Percentiles rank a stretch among this genome's conserved stretches.
phyloP scores from a whole-genome alignment of 345 rosid species.

The Conringia planisiliqua region DNA sequence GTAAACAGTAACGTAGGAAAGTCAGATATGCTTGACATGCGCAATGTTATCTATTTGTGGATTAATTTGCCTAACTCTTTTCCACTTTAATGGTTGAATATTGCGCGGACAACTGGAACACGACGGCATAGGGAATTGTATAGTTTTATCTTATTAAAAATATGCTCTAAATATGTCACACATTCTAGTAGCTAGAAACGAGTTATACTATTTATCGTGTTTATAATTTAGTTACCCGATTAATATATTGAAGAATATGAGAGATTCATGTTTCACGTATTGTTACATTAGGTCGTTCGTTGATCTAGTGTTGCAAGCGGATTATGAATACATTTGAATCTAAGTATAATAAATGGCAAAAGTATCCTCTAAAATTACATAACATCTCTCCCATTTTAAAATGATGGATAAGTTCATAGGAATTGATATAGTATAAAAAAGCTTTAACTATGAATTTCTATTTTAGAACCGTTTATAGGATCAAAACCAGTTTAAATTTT shows the following conservation, averaged over 20 bases:
- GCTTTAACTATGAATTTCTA: no score
- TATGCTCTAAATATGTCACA: not conserved
- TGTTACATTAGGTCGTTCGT: not conserved
- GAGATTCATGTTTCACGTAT: slow-evolving; percentile 4
- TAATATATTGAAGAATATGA: not conserved
- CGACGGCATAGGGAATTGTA: not conserved
- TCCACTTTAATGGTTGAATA: not conserved
- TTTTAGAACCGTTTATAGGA: not conserved
- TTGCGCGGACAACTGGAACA: not conserved
- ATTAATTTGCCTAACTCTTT: not conserved
- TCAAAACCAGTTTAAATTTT: not conserved
- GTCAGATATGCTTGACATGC: slow-evolving; percentile 19
- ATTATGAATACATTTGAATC: not conserved
- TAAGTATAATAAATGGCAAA: not conserved
- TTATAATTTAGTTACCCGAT: not conserved
- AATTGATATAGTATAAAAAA: not conserved
- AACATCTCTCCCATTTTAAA: not conserved
- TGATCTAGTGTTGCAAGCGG: not conserved
- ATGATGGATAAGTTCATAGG: not conserved
- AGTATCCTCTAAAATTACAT: not conserved
- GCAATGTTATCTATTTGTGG: slow-evolving; percentile 1
- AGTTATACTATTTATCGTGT: not conserved
- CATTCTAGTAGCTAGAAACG: not conserved
- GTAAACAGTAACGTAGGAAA: slow-evolving; percentile 9
- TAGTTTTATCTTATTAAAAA: not conserved